Base-by-base conservation (phyloP, 2,329 filamentous ascomycete genomes). In the Pseudogymnoascus sp. region DNA sequence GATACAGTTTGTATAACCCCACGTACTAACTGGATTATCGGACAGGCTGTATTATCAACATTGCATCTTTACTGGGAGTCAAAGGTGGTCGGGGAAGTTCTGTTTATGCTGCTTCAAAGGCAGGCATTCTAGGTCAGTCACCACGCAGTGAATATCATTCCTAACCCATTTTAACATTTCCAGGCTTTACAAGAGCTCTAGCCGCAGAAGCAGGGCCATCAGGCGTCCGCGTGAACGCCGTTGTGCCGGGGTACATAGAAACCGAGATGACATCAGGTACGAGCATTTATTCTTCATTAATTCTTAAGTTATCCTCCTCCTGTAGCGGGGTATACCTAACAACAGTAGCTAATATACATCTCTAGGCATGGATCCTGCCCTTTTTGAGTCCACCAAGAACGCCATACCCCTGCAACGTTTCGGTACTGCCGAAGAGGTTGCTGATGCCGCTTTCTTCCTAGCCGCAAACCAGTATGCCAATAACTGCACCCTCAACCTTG, bases 401-500 rank as follows among this genome's bases (percentile, higher is more conserved):
- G 71, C 78, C 59, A 91, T 91, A 59, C 90, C 90, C 1, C 71
- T 83, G 14, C 76, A 77, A 30, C 85, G 91, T 30, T 84, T 93
- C 66, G 91, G 90, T 14, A 76, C 77, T 35, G 78, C 82, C 6
- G 79, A 83, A 25, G 91, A 96, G 73, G 84, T 95, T 33, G 91
- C 91, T n/a, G 86, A 92, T 70, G 91, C 91, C 62, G 90, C 88
- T 55, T 71, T 88, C 28, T 96, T 95, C 73, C 80, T 96, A 14
- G 88, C 84, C 30, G 81, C 81, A 55, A 96, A 94, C 73, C 78
- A 83, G 65, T 96, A 93, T 75, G 89, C 91, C 62, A 93, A 93
- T 73, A 95, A 95, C 67, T 94, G 90, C 73, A 81, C 92, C 60
- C 79, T 96, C 60, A 94, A 92, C 73, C 79, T 96, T 28, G 92